These are phyloP conservation scores for Gelatoporia subvermispora DNA, from an alignment of 768 basidiomycete species.

Conservation along the genomic window DNA sequence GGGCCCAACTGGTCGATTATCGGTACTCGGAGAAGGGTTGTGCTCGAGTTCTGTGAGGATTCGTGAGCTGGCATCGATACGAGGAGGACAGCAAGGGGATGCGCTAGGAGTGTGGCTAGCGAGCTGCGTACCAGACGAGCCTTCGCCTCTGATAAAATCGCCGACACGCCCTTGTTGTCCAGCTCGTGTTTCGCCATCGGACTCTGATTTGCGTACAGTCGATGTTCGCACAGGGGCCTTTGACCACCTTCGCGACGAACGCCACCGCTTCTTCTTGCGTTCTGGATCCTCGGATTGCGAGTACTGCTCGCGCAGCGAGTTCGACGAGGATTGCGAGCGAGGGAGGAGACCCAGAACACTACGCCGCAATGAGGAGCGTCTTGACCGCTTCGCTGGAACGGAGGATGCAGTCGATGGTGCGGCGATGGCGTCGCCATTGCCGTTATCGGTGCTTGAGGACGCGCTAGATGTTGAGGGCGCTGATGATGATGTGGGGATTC, in stretches of 20 bases:
- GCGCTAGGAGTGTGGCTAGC: no score
- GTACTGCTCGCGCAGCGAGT: conserved; percentile 1
- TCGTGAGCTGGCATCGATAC: neutral
- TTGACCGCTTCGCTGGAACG: conserved; percentile 11
- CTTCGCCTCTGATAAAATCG: neutral
- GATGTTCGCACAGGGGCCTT: conserved; percentile 17
- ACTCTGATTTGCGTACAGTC: no score
- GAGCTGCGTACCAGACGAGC: neutral
- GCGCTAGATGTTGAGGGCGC: neutral
- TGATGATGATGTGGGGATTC: neutral
- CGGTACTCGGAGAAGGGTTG: neutral
- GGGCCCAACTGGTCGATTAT: neutral
- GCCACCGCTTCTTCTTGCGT: conserved; percentile 24
- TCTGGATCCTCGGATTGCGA: conserved; percentile 2
- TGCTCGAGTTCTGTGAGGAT: neutral
- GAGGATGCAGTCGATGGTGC: neutral
- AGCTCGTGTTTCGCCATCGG: no score
- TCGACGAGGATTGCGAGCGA: conserved; percentile 8
- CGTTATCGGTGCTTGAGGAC: neutral
- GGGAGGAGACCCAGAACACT: conserved; percentile 18
- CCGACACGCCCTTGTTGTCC: no score
- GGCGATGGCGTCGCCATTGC: neutral
- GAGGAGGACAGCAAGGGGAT: no score
- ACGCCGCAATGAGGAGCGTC: conserved; percentile 16
- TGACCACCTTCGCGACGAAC: conserved; percentile 29